These are phyloP conservation scores for Amaranthus palmeri DNA, from an alignment of 148 eudicot genomes.

Conservation along the genomic window DNA sequence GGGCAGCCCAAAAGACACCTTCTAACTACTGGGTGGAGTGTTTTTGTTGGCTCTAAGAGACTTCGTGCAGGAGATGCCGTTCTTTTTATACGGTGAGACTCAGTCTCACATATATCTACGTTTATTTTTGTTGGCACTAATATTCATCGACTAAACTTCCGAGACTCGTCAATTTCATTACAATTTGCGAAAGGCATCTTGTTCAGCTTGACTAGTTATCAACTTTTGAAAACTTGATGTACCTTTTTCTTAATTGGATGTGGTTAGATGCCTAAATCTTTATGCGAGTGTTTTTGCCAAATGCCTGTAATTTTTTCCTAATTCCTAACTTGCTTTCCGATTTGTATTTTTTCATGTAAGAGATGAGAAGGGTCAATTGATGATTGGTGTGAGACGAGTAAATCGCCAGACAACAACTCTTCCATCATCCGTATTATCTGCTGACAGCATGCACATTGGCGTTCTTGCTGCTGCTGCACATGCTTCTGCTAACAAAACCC, in stretches of 20 bases:
- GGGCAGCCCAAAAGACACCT: slow-evolving; percentile 99
- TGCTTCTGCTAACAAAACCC: slow-evolving; percentile 81
- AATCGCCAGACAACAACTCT: slow-evolving; percentile 85
- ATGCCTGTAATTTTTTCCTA: background rate
- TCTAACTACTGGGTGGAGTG: slow-evolving; percentile 96
- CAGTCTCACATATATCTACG: background rate
- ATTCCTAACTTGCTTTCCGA: background rate
- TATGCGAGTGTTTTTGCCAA: too few species aligned
- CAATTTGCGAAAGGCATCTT: background rate
- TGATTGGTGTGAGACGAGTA: slow-evolving; percentile 88
- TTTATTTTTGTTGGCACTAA: too few species aligned
- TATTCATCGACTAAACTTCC: too few species aligned
- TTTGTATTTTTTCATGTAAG: slow-evolving; percentile 25
- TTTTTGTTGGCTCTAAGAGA: slow-evolving; percentile 93
- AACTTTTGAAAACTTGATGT: background rate
- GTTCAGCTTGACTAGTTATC: background rate
- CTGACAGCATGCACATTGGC: slow-evolving; percentile 99
- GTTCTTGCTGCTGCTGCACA: slow-evolving; percentile 99
- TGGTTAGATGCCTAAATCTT: too few species aligned
- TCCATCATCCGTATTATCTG: slow-evolving; percentile 94
- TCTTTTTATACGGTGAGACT: slow-evolving; percentile 70
- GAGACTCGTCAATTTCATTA: background rate
- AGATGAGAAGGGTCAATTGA: slow-evolving; percentile 83
- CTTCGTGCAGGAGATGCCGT: slow-evolving; percentile 92
- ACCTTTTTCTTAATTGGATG: background rate